Evolutionary conservation across 495 filamentous ascomycete genomes (phyloP).

Genomic region (Penicillium ochrochloron): DNA sequence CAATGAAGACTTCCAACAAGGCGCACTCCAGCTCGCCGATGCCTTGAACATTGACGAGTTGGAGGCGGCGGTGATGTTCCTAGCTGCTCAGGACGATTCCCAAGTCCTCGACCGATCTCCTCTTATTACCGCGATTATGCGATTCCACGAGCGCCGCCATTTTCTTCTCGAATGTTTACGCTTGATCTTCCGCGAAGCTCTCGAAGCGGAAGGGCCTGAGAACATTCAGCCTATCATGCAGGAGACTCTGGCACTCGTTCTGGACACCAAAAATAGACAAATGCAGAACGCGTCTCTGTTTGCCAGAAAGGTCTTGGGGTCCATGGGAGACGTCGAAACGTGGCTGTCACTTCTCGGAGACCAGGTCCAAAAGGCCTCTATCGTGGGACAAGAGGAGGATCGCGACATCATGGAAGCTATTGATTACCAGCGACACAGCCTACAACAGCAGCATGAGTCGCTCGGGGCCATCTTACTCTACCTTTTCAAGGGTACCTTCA

Average conservation of each 20-base stretch:
- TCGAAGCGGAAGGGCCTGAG: conserved; percentile 59
- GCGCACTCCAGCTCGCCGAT: conserved; percentile 78
- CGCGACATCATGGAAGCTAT: conserved; percentile 69
- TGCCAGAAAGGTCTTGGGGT: conserved; percentile 68
- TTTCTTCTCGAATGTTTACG: conserved; percentile 83
- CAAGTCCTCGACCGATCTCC: conserved; percentile 68
- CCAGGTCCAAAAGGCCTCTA: conserved; percentile 67
- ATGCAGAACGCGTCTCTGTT: conserved; percentile 57
- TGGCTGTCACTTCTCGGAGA: conserved; percentile 75
- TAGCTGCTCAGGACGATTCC: conserved; percentile 68
- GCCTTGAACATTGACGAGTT: conserved; percentile 88
- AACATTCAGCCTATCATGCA: conserved; percentile 46
- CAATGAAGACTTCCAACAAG: conserved; percentile 84
- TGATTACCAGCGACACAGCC: conserved; percentile 70
- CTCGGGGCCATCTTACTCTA: conserved; percentile 76
- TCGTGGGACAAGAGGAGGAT: conserved; percentile 65
- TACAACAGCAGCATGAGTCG: conserved; percentile 85
- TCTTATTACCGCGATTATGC: conserved; percentile 74
- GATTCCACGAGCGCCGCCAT: conserved; percentile 80
- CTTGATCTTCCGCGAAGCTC: conserved; percentile 68
- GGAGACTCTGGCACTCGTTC: conserved; percentile 45
- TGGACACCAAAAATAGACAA: conserved; percentile 50
- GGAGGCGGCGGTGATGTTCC: conserved; percentile 72
- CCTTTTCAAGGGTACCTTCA: conserved; percentile 74
- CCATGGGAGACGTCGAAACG: conserved; percentile 72